phyloP scores from a whole-genome alignment of 768 basidiomycete species.

The Tricholoma sp. region DNA sequence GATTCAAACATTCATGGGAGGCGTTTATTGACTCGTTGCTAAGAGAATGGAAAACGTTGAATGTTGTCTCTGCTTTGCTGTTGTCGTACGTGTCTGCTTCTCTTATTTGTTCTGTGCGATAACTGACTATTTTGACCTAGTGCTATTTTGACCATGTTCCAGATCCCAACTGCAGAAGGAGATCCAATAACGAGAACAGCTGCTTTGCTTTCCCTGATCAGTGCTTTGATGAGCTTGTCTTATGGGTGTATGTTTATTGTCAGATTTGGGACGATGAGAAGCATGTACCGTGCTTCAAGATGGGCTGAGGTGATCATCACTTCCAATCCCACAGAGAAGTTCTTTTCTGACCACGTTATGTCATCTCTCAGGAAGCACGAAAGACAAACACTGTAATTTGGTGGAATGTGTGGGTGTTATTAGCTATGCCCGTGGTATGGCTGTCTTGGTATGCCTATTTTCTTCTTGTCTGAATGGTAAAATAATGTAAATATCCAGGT shows the following conservation, averaged over 20 bases:
- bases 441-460: constrained; percentile 42
- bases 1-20: constrained; percentile 46
- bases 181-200: constrained; percentile 51
- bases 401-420: constrained; percentile 65
- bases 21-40: constrained; percentile 15
- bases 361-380: constrained; percentile 43
- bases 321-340: not conserved
- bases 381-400: constrained; percentile 19
- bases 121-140: constrained; percentile 1
- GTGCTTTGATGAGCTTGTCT: constrained; percentile 51
- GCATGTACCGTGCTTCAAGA: constrained; percentile 52
- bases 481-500: constrained; percentile 22
- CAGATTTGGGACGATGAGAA: constrained; percentile 56
- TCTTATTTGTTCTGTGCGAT: too few species aligned
- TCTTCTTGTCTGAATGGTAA: not conserved
- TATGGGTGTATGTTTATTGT: constrained; percentile 60
- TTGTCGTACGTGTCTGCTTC: constrained; percentile 10
- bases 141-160: constrained; percentile 18
- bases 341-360: not conserved
- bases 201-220: constrained; percentile 49
- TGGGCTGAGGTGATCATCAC: constrained; percentile 48
- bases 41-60: constrained; percentile 16
- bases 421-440: constrained; percentile 59
- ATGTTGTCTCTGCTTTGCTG: constrained; percentile 15
- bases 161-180: constrained; percentile 27